These are phyloP conservation scores for Penicillium coprophilum DNA, from an alignment of 495 filamentous ascomycete genomes.

Conservation along the genomic window DNA sequence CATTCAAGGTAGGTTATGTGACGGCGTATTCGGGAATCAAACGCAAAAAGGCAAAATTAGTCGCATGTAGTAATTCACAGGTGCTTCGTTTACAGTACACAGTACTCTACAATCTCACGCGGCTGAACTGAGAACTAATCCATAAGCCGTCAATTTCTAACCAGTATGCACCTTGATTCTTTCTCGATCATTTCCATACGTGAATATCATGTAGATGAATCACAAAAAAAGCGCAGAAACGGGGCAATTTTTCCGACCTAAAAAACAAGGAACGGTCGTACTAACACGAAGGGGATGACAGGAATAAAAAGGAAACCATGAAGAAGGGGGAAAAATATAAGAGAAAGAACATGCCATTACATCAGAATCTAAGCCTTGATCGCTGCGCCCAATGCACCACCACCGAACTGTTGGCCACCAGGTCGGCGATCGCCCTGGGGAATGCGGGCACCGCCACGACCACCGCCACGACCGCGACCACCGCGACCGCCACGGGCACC, in stretches of 20 bases:
- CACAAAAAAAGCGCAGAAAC: conserved; percentile 17
- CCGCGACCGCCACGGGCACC: conserved; percentile 70
- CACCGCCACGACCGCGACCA: conserved; percentile 62
- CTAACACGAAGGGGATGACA: conserved; percentile 12
- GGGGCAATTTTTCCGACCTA: conserved; percentile 17
- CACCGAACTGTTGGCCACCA: conserved; percentile 62
- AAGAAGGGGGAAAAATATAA: conserved; percentile 21
- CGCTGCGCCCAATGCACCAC: conserved; percentile 62
- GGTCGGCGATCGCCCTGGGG: conserved; percentile 50
- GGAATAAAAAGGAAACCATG: conserved; percentile 15
- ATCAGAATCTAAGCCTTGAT: conserved; percentile 58
- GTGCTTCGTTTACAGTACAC: neutral
- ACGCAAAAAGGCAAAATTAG: no score
- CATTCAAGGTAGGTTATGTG: no score
- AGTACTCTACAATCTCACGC: neutral
- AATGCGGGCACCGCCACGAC: conserved; percentile 62
- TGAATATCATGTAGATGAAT: conserved; percentile 17
- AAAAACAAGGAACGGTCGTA: conserved; percentile 16
- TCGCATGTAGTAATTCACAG: no score
- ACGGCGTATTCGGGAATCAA: no score
- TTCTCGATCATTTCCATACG: conserved; percentile 17
- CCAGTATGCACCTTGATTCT: conserved; percentile 16
- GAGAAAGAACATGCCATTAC: conserved; percentile 41
- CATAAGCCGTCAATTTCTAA: conserved; percentile 17
- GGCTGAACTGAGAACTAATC: conserved; percentile 8